Percentiles rank a stretch among this genome's conserved stretches.
Evolutionary conservation across 331 rosid species (phyloP).

Genomic region (Pyrus hybrid): DNA sequence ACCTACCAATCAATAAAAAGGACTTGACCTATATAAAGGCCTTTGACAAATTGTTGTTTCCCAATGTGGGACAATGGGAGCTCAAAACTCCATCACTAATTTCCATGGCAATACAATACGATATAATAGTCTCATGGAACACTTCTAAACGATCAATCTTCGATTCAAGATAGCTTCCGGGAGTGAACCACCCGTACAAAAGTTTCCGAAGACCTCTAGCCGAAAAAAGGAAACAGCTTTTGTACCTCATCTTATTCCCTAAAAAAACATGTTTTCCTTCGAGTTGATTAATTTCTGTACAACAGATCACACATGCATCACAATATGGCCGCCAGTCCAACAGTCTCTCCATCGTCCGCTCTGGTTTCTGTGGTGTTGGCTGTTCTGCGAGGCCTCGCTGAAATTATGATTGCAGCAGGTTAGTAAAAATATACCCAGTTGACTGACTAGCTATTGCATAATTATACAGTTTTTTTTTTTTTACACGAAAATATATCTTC

Average conservation of each 20-base stretch:
- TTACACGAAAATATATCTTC: not conserved
- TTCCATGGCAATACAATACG: not conserved
- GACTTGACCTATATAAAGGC: no score
- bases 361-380: conserved; percentile 42
- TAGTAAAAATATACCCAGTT: not conserved
- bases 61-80: no score
- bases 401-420: conserved; percentile 11
- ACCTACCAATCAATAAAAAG: no score
- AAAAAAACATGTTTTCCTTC: not conserved
- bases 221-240: not conserved
- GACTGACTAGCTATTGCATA: not conserved
- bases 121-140: not conserved
- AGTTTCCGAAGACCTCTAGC: not conserved
- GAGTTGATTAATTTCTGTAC: conserved; percentile 53
- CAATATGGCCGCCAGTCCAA: conserved; percentile 74
- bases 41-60: no score
- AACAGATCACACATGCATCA: conserved; percentile 38
- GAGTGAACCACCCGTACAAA: not conserved
- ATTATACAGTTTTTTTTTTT: not conserved
- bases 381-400: conserved; percentile 71
- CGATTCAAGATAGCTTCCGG: not conserved
- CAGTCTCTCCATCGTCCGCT: conserved; percentile 54
- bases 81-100: no score
- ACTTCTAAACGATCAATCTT: not conserved
- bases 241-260: not conserved